phyloP scores from a whole-genome alignment of 176 grass and related monocot genomes.

The Alopecurus myosuroides region DNA sequence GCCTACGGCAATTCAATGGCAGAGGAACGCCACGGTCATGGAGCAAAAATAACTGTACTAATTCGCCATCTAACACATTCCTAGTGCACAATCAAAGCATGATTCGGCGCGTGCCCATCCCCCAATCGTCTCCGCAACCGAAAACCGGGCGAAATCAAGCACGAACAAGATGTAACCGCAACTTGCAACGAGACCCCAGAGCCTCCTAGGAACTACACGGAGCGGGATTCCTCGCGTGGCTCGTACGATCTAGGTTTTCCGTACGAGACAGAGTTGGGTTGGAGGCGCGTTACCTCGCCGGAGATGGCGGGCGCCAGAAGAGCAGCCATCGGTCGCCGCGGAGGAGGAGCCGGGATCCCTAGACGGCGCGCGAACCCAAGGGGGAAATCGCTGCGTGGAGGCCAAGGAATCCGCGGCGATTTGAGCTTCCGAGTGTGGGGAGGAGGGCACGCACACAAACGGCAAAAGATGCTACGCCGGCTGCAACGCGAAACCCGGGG shows the following conservation, averaged over 20 bases:
- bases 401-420: slow-evolving; percentile 21
- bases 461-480: not conserved
- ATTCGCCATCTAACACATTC: not conserved
- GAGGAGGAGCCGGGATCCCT: not conserved
- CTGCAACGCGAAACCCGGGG: slow-evolving; percentile 8
- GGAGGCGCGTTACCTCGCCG: slow-evolving; percentile 43
- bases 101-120: not conserved
- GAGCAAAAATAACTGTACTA: not conserved
- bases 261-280: not conserved
- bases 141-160: not conserved
- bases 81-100: not conserved
- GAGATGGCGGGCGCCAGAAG: slow-evolving; percentile 47
- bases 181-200: not conserved
- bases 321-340: slow-evolving; percentile 29
- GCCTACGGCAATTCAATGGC: not conserved
- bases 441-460: not conserved
- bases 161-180: not conserved
- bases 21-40: not conserved
- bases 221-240: not conserved
- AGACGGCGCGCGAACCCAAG: not conserved
- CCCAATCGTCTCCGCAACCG: not conserved
- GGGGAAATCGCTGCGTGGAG: not conserved
- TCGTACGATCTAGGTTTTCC: slow-evolving; percentile 11
- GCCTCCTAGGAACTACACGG: not conserved
- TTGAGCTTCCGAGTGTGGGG: not conserved